Base-by-base conservation (phyloP, 257 asterid species). In the Catharanthus roseus region DNA sequence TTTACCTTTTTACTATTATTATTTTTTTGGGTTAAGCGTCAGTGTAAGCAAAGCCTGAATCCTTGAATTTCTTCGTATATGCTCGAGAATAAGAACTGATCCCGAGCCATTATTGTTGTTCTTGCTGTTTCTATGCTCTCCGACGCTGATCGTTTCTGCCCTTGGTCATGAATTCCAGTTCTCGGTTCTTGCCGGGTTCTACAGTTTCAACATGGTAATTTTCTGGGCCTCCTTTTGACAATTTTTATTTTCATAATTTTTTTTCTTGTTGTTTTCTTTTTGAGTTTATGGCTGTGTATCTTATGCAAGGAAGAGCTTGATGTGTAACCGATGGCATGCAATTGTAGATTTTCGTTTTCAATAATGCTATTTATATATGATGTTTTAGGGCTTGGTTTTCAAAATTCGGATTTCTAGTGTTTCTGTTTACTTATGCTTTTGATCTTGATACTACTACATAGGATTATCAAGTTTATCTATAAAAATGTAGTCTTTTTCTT, bases 191-290 rank as follows among this genome's bases (percentile, higher is more conserved):
- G 7, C 19, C 8, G 72, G 47, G 65, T 24, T 3, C 24, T 24
- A 49, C 45, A 9, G 28, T 29, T 12, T 49, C 24, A 70, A 42
- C 54, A 70, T 70, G 74, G 74, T 70, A 70, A 3, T 56, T 16
- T 41, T 70, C n/a, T 70, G n/a, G 31, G 3, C 31, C 23, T 10
- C 23, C 28, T 60, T 13, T 60, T 16, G 42, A 29, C 6, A 10
- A 18, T 12, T 58, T 58, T 58, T 58, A 0, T 19, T 62, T 18
- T 62, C 5, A 0, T 10, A 1, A 11, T 45, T 0, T 11, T 11
- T 0, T 3, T 10, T 42, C 39, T 2, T 7, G 24, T 26, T 13
- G n/a, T 3, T 38, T 10, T 33, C 23, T 15, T 54, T 23, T 36
- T 36, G 16, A 24, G 51, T 36, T 38, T 2, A 8, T 38, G 34